These are phyloP conservation scores for Hypoxylon sp. DNA, from an alignment of 2,329 filamentous ascomycete species.

Conservation along the genomic window DNA sequence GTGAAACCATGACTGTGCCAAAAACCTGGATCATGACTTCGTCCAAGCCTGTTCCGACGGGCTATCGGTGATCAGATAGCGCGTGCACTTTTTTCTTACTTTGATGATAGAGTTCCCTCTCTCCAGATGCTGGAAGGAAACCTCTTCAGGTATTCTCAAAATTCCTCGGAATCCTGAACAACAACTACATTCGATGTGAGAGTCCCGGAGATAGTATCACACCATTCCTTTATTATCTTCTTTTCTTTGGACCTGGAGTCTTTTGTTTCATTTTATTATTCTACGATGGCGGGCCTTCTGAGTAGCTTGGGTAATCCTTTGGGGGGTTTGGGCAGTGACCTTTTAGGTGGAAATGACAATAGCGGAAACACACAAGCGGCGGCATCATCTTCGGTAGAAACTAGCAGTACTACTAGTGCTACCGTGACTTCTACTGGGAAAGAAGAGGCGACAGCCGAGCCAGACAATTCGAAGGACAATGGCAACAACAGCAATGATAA, in stretches of 20 bases:
- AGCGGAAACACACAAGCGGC: slow-evolving; percentile 20
- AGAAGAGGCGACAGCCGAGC: slow-evolving; percentile 23
- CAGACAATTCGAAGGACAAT: slow-evolving; percentile 13
- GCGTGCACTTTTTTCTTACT: slow-evolving; percentile 26
- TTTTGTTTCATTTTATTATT: slow-evolving; percentile 38
- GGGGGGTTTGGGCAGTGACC: slow-evolving; percentile 37
- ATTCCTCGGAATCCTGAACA: slow-evolving; percentile 24
- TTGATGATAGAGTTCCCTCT: slow-evolving; percentile 28
- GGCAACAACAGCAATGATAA: slow-evolving; percentile 1
- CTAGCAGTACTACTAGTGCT: slow-evolving; percentile 28
- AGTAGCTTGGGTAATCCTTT: slow-evolving; percentile 44
- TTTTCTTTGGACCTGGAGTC: slow-evolving; percentile 51
- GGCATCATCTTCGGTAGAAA: slow-evolving; percentile 32
- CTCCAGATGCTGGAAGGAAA: slow-evolving; percentile 27
- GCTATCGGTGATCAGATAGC: slow-evolving; percentile 20
- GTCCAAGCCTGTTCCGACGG: slow-evolving; percentile 27
- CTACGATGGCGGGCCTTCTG: slow-evolving; percentile 51
- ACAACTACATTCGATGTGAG: slow-evolving; percentile 39
- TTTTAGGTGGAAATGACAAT: slow-evolving; percentile 28
- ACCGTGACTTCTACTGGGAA: slow-evolving; percentile 27
- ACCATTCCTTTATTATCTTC: slow-evolving; percentile 38
- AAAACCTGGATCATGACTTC: slow-evolving; percentile 45
- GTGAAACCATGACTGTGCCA: slow-evolving; percentile 47
- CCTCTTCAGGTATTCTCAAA: slow-evolving; percentile 29
- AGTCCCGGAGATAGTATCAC: slow-evolving; percentile 30